A percentile compares a stretch with the other conserved stretches of the same genome.
Evolutionary conservation across 257 asterid species (phyloP).

Genomic region (Anisodus acutangulus): DNA sequence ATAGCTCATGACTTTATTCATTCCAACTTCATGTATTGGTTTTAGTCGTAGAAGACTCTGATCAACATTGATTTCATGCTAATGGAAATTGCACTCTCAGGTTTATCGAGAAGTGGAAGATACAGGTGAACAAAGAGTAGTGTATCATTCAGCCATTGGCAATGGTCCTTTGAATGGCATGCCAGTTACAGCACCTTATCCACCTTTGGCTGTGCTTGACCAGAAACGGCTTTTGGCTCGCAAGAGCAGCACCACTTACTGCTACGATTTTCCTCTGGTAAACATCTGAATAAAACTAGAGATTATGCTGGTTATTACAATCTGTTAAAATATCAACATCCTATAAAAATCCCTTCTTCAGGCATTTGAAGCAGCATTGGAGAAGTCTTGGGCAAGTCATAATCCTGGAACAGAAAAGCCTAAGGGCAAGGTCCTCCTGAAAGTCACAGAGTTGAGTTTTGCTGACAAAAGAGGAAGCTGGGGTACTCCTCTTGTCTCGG

Average conservation of each 20-base stretch:
- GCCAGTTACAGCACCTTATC: constrained; percentile 75
- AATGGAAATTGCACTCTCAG: constrained; percentile 49
- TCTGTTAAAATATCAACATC: constrained; percentile 25
- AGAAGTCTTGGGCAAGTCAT: constrained; percentile 65
- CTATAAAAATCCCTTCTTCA: constrained; percentile 40
- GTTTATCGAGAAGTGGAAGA: constrained; percentile 87
- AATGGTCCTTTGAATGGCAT: constrained; percentile 75
- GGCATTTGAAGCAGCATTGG: constrained; percentile 91
- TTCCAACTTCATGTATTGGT: constrained; percentile 17
- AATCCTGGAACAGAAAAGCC: constrained; percentile 53
- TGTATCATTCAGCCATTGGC: constrained; percentile 67
- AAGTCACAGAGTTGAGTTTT: constrained; percentile 70
- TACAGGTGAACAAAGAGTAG: constrained; percentile 51
- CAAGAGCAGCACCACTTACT: constrained; percentile 87
- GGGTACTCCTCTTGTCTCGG: constrained; percentile 85
- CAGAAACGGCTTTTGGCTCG: constrained; percentile 89
- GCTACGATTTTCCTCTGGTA: constrained; percentile 99
- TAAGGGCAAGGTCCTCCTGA: constrained; percentile 53
- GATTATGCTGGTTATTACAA: neutral
- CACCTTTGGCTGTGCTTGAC: constrained; percentile 80
- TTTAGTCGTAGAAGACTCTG: constrained; percentile 15
- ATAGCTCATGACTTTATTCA: neutral
- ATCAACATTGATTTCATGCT: constrained; percentile 27
- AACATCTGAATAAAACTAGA: constrained; percentile 11
- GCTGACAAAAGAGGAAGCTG: constrained; percentile 69